Percentiles rank a stretch among this genome's conserved stretches.
These are phyloP conservation scores for Echinochloa phyllopogon DNA, from an alignment of 176 grass and related monocot species.

Conservation along the genomic window DNA sequence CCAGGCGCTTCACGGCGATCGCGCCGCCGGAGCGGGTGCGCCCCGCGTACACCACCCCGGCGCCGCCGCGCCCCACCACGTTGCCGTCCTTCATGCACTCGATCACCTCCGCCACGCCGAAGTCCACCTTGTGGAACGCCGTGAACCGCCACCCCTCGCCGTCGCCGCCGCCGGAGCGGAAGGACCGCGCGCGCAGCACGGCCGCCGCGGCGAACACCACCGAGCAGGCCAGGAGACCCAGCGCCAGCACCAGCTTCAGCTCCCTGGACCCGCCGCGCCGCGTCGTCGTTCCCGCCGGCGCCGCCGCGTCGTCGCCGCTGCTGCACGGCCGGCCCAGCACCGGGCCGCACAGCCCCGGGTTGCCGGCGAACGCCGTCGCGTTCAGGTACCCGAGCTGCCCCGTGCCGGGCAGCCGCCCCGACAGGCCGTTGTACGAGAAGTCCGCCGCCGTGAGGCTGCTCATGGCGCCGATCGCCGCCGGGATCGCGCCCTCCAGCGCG, in stretches of 20 bases:
- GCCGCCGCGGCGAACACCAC: conserved; percentile 78
- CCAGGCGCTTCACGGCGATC: conserved; percentile 89
- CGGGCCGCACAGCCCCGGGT: conserved; percentile 68
- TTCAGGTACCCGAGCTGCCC: conserved; percentile 89
- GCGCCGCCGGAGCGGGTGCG: conserved; percentile 42
- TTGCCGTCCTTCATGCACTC: conserved; percentile 97
- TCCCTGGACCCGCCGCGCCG: conserved; percentile 37
- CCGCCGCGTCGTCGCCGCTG: background rate
- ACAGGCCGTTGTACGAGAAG: conserved; percentile 88
- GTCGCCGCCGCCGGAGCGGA: background rate
- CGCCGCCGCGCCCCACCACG: conserved; percentile 89
- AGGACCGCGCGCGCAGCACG: conserved; percentile 61
- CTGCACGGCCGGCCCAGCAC: conserved; percentile 53
- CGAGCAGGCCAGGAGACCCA: conserved; percentile 78
- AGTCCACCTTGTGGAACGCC: conserved; percentile 88
- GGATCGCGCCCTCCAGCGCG: conserved; percentile 64
- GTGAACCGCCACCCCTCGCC: conserved; percentile 65
- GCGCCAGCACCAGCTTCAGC: conserved; percentile 79
- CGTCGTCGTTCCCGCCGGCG: background rate
- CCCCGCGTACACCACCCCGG: conserved; percentile 77
- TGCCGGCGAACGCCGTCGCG: conserved; percentile 75
- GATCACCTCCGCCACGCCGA: conserved; percentile 79
- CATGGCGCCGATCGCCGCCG: conserved; percentile 67
- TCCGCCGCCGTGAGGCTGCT: conserved; percentile 81
- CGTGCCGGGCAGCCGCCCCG: conserved; percentile 60